Conservation (phyloP, 1,284 basidiomycete genomes). For the Cutaneotrichosporon dermatis region DNA sequence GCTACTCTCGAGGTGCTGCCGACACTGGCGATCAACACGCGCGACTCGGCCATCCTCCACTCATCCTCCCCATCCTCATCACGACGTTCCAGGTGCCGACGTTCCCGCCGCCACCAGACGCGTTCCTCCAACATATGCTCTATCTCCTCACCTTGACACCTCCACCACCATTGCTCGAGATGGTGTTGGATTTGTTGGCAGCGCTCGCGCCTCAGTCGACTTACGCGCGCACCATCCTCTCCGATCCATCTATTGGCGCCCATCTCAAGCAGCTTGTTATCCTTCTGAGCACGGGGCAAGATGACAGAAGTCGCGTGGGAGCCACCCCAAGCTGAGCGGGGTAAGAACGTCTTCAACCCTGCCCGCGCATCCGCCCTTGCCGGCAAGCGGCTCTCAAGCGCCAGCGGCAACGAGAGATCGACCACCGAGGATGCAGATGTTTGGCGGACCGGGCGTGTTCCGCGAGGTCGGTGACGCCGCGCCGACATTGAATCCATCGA, state of each 20-base stretch:
- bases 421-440: slow-evolving; percentile 31
- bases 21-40: slow-evolving; percentile 30
- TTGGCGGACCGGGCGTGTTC: slow-evolving; percentile 22
- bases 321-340: slow-evolving; percentile 13
- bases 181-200: slow-evolving; percentile 38
- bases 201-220: slow-evolving; percentile 27
- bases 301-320: slow-evolving; percentile 20
- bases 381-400: slow-evolving; percentile 28
- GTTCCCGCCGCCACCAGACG: slow-evolving; percentile 23
- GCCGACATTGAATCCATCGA: slow-evolving; percentile 23
- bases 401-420: slow-evolving; percentile 29
- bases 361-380: slow-evolving; percentile 24
- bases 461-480: slow-evolving; percentile 34
- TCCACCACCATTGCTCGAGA: slow-evolving; percentile 28
- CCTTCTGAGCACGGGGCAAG: slow-evolving; percentile 24
- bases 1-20: slow-evolving; percentile 31
- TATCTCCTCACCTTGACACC: slow-evolving; percentile 31
- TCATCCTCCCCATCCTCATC: slow-evolving; percentile 37
- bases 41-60: slow-evolving; percentile 33
- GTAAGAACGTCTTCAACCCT: slow-evolving; percentile 32
- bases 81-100: slow-evolving; percentile 22
- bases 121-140: slow-evolving; percentile 35
- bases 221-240: slow-evolving; percentile 30
- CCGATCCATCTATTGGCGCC: slow-evolving; percentile 22
- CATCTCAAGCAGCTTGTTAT: slow-evolving; percentile 34